Conservation (phyloP, 2,329 filamentous ascomycete genomes). For the Xylariaceae sp. region DNA sequence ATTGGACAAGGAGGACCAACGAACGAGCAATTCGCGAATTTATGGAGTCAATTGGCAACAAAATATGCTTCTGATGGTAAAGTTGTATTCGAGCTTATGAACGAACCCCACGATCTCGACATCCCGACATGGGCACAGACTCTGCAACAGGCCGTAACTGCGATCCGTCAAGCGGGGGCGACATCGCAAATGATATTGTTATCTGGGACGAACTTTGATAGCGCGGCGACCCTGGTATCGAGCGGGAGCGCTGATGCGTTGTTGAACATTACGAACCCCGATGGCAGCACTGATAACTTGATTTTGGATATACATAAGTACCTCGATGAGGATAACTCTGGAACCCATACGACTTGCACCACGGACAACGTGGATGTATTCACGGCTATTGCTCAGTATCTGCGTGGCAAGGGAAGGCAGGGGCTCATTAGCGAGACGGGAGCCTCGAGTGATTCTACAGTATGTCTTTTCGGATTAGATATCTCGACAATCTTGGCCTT, state of each 20-base stretch:
- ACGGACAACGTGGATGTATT: slow-evolving; percentile 51
- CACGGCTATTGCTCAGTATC: slow-evolving; percentile 41
- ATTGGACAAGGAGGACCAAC: slow-evolving; percentile 63
- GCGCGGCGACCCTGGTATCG: slow-evolving; percentile 44
- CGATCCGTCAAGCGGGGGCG: slow-evolving; percentile 63
- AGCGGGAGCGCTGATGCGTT: slow-evolving; percentile 50
- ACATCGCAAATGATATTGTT: slow-evolving; percentile 59
- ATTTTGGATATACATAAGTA: slow-evolving; percentile 60
- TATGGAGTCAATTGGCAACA: slow-evolving; percentile 56
- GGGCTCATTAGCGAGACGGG: slow-evolving; percentile 53
- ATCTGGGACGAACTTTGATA: slow-evolving; percentile 58
- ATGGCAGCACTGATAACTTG: slow-evolving; percentile 53
- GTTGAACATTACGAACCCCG: slow-evolving; percentile 52
- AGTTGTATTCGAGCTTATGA: slow-evolving; percentile 65
- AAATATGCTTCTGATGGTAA: slow-evolving; percentile 53
- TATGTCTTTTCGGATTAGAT: too few species aligned
- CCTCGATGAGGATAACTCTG: slow-evolving; percentile 54
- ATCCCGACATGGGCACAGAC: slow-evolving; percentile 55
- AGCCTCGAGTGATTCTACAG: slow-evolving; percentile 39
- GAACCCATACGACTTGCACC: slow-evolving; percentile 48
- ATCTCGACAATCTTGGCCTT: too few species aligned
- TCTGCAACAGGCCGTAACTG: slow-evolving; percentile 60
- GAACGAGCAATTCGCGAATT: slow-evolving; percentile 51
- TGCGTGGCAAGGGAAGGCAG: slow-evolving; percentile 44
- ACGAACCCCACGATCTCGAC: slow-evolving; percentile 62